Evolutionary conservation across 345 rosid genomes (phyloP), one percentile per base, ranked within the genome.

Genomic region (Linum lewisii): DNA sequence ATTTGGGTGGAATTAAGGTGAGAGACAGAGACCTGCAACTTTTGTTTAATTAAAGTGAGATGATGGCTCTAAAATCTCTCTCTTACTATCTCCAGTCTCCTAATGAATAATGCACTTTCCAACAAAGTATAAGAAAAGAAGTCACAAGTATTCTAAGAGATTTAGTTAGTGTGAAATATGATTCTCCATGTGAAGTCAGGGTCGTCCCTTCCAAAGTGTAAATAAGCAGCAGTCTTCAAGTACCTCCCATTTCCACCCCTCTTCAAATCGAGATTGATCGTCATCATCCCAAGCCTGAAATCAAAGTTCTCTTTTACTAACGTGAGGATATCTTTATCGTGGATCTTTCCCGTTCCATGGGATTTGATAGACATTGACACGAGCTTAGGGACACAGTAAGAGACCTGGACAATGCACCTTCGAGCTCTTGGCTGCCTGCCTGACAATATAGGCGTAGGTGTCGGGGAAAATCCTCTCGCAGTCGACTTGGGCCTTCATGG

Each of bases 171-270:
- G n/a, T n/a, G n/a, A n/a, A n/a, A n/a, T n/a, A n/a, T n/a, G n/a
- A n/a, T n/a, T n/a, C n/a, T n/a, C 80, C 80, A 79, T 60, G 80
- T 79, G 78, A 79, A 79, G 68, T 79, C 83, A 3, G 82, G 73
- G 61, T 78, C 78, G 20, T 78, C 82, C 66, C 82, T 73, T 66
- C 82, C 82, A 16, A 78, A 78, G 68, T 78, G 82, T 22, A 79
- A 79, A 9, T 78, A 78, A 2, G 82, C 82, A 22, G 79, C 82
- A 4, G 79, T 78, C 75, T 78, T 78, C 64, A 75, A 66, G 73
- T 69, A 78, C 79, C 82, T 75, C 44, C 51, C 29, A 51, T 75
- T 75, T 70, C 80, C 80, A 7, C 83, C 83, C 52, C 83, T 73
- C 76, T 70, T 75, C 64, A 79, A 67, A 61, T 79, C 84, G 8